Conservation (phyloP, 192 early-diverging fungal genomes). For the Gonapodya prolifera region DNA sequence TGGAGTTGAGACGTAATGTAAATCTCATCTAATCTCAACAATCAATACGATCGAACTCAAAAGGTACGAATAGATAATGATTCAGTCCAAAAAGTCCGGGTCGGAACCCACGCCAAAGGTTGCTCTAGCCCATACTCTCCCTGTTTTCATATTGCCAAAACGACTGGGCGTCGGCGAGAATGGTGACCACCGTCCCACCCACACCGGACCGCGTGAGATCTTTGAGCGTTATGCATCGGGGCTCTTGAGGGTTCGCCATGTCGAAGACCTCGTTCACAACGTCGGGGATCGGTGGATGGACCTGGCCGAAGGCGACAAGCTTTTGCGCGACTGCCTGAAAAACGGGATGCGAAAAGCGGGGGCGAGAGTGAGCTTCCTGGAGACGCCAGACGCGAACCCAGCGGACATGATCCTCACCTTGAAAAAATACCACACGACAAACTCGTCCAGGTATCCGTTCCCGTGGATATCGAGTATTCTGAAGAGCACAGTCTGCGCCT, state of each 20-base stretch:
- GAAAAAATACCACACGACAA: constrained; percentile 23
- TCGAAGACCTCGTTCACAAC: constrained; percentile 43
- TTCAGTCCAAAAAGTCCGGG: too few species aligned
- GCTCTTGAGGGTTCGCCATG: constrained; percentile 28
- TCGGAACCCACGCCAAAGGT: too few species aligned
- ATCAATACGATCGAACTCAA: too few species aligned
- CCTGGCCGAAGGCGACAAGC: constrained; percentile 25
- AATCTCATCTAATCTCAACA: too few species aligned
- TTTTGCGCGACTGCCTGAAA: constrained; percentile 24
- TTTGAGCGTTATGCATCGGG: constrained; percentile 22
- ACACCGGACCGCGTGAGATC: constrained; percentile 31
- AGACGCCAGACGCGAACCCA: background rate
- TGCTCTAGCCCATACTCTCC: background rate
- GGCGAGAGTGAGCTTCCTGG: background rate
- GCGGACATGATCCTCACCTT: constrained; percentile 13
- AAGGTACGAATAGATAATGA: too few species aligned
- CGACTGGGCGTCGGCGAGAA: constrained; percentile 18
- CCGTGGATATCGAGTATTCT: constrained; percentile 28
- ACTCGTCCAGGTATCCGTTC: constrained; percentile 30
- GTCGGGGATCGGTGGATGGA: background rate
- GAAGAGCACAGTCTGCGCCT: constrained; percentile 31
- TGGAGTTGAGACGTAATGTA: too few species aligned
- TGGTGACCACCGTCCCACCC: constrained; percentile 34
- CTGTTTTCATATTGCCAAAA: constrained; percentile 17
- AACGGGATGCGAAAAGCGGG: constrained; percentile 1